Base-by-base conservation (phyloP, 2,329 filamentous ascomycete species). In the Huntiella abstrusa region DNA sequence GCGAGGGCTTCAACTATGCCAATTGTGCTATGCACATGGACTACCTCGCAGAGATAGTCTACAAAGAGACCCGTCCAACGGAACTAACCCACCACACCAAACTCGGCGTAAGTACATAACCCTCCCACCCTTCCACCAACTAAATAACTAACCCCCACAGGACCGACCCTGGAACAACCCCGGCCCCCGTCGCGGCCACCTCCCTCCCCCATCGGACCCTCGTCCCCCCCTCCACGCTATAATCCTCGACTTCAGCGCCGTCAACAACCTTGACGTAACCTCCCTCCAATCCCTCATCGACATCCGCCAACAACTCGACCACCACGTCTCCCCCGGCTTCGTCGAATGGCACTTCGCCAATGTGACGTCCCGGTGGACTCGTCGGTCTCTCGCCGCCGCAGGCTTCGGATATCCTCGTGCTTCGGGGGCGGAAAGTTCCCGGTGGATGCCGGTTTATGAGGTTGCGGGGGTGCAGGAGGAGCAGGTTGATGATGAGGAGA, bases 81-180 rank as follows among this genome's bases (percentile, higher is more conserved):
- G 60, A 66, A 36, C 56, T 63, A 1, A 57, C 59, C 33, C 60
- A 61, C 3, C 55, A 65, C 41, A 66, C 65, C n/a, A 68, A 64
- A 53, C 52, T 69, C 16, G 67, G 67, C 34, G 64, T 66, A 59
- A 58, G 63, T 60, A 41, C 12, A 10, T 11, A 19, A 19, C 17
- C 17, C 4, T 12, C n/a, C 11, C n/a, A 5, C 11, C 33, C 15
- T 17, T 34, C 33, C 34, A 33, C 17, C n/a, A 13, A 19, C 48
- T 51, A 41, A 52, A 15, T 5, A 6, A 35, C 41, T 33, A 33
- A 32, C 16, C 28, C 6, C 4, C 28, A 34, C 44, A 59, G 55
- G 60, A 75, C 51, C 65, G 70, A 1, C 66, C 71, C 0, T 76
- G 72, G 73, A 73, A 72, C 52, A 69, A 75, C 50, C 61, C 65